Conservation (phyloP, 331 rosid genomes). For the Saraca asoca region DNA sequence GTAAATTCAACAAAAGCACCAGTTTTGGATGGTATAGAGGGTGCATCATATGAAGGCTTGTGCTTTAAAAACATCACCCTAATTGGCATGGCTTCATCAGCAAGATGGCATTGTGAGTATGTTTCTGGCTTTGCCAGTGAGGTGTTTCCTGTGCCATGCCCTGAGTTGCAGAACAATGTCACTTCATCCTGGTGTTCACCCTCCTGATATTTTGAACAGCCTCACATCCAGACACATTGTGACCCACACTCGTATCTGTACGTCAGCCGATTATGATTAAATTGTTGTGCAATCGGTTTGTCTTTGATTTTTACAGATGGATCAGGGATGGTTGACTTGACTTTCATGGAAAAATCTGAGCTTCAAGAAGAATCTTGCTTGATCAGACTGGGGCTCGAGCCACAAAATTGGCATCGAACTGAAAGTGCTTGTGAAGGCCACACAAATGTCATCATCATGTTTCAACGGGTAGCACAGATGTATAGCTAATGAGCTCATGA, state of each 20-base stretch:
- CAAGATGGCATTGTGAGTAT: conserved; percentile 76
- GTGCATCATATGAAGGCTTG: conserved; percentile 64
- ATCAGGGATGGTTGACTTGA: no score
- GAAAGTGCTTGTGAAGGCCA: conserved; percentile 7
- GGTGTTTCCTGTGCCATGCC: conserved; percentile 77
- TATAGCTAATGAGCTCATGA: conserved; percentile 18
- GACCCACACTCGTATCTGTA: no score
- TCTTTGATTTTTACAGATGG: no score
- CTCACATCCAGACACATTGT: no score
- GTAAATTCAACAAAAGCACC: conserved; percentile 84
- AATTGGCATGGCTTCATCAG: conserved; percentile 53
- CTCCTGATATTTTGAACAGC: conserved; percentile 28
- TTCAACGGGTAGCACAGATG: conserved; percentile 19
- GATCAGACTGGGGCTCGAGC: conserved; percentile 10
- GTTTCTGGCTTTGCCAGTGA: conserved; percentile 65
- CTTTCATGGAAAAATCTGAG: conserved; percentile 7
- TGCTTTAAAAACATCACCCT: conserved; percentile 75
- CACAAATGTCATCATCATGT: conserved; percentile 1
- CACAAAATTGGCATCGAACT: conserved; percentile 11
- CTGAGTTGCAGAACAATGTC: conserved; percentile 50
- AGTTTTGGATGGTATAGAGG: conserved; percentile 65
- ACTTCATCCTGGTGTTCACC: conserved; percentile 50
- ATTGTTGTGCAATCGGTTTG: no score
- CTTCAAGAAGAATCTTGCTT: conserved; percentile 16
- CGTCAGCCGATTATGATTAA: no score